Evolutionary conservation across 257 asterid genomes (phyloP).

Genomic region (Solanum pinnatisectum): DNA sequence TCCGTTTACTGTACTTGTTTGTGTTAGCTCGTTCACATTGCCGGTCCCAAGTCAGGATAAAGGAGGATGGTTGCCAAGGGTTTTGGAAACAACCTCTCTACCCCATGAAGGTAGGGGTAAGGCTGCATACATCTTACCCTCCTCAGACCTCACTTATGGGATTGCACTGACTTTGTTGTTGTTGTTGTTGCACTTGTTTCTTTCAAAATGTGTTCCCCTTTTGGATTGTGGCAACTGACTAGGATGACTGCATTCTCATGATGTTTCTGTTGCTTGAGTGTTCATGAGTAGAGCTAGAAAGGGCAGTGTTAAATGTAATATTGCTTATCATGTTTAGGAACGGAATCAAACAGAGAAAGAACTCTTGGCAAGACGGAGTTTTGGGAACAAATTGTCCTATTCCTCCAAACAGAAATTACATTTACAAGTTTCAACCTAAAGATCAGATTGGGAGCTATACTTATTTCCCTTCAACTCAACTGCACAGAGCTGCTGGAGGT

Average conservation of each 20-base stretch:
- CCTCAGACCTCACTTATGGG: background rate
- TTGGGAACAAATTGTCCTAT: constrained; percentile 71
- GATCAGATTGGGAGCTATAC: constrained; percentile 84
- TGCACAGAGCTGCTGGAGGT: constrained; percentile 76
- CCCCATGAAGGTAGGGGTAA: background rate
- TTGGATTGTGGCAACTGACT: background rate
- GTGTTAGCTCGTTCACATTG: background rate
- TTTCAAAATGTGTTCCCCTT: background rate
- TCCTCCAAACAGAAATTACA: constrained; percentile 63
- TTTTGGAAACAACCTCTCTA: background rate
- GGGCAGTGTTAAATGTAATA: background rate
- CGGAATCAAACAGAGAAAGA: constrained; percentile 78
- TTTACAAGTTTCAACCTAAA: constrained; percentile 65
- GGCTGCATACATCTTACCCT: background rate
- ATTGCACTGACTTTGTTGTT: background rate
- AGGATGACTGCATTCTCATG: background rate
- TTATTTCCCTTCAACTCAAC: constrained; percentile 64
- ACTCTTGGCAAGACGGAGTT: constrained; percentile 87
- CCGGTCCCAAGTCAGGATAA: background rate
- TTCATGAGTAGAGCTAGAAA: background rate
- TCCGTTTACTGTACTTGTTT: background rate
- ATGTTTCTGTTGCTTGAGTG: background rate
- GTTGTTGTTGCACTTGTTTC: background rate
- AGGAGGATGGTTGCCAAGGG: background rate
- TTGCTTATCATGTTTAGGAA: constrained; percentile 31